Percentiles rank a stretch among this genome's conserved stretches.
phyloP scores from a whole-genome alignment of 2,329 filamentous ascomycete species.

The Diaporthe sp. region DNA sequence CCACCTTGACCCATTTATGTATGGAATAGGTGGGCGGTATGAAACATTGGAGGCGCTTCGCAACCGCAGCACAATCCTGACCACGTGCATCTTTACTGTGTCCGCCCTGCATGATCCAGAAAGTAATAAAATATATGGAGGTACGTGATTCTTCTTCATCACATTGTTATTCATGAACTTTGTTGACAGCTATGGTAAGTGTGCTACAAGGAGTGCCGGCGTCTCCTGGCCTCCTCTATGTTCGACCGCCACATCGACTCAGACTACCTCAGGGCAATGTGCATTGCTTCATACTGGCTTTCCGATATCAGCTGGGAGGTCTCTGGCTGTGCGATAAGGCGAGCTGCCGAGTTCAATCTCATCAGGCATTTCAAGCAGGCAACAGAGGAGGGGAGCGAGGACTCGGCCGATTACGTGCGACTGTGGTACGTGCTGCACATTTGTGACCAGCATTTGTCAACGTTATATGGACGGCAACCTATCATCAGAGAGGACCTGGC shows the following conservation, averaged over 20 bases:
- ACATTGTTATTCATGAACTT: no score
- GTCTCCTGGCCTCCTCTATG: constrained; percentile 48
- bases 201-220: constrained; percentile 44
- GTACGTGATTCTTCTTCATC: neutral
- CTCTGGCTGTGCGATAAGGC: constrained; percentile 31
- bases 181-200: constrained; percentile 7
- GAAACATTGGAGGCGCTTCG: constrained; percentile 65
- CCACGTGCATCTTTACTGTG: constrained; percentile 63
- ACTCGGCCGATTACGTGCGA: constrained; percentile 68
- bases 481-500: constrained; percentile 71
- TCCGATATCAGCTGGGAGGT: constrained; percentile 37
- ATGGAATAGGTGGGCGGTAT: constrained; percentile 65
- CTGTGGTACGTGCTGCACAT: constrained; percentile 75
- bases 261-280: constrained; percentile 36
- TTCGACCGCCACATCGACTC: constrained; percentile 44
- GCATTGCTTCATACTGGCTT: constrained; percentile 39
- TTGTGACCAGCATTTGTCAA: constrained; percentile 74
- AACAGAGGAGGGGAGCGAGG: constrained; percentile 52
- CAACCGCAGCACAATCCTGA: constrained; percentile 67
- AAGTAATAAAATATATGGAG: constrained; percentile 40
- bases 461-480: constrained; percentile 71
- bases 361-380: constrained; percentile 54
- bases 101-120: constrained; percentile 56
- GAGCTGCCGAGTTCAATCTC: constrained; percentile 60
- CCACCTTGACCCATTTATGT: constrained; percentile 65